phyloP scores from a whole-genome alignment of 257 asterid genomes.

The Coffea eugenioides region DNA sequence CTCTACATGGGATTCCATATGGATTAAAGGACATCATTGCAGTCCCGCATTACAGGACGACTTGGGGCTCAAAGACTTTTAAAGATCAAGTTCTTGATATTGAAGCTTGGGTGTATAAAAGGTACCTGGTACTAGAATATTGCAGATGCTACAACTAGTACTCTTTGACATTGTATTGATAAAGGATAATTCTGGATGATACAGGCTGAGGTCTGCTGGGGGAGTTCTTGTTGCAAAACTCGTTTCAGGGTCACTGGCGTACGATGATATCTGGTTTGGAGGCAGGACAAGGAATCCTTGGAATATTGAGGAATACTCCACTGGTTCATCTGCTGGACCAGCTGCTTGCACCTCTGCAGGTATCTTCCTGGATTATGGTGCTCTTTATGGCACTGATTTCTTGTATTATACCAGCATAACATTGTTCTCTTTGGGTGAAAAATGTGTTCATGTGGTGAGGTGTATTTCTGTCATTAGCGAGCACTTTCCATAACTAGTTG shows the following conservation, averaged over 20 bases:
- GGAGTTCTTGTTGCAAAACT: constrained; percentile 89
- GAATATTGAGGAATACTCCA: constrained; percentile 85
- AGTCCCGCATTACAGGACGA: constrained; percentile 83
- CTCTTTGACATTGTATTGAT: neutral
- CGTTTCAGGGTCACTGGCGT: constrained; percentile 84
- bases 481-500: neutral
- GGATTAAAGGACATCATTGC: constrained; percentile 94
- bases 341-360: constrained; percentile 92
- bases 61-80: constrained; percentile 85
- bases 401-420: no score
- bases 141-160: neutral
- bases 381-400: neutral
- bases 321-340: constrained; percentile 99
- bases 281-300: constrained; percentile 98
- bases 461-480: neutral
- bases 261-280: constrained; percentile 95
- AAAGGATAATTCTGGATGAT: constrained; percentile 1
- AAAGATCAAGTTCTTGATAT: constrained; percentile 73
- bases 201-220: constrained; percentile 84
- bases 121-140: constrained; percentile 33
- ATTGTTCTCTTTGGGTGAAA: no score
- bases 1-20: constrained; percentile 93
- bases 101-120: constrained; percentile 95
- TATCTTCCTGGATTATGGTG: constrained; percentile 14
- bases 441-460: neutral